A percentile compares a stretch with the other conserved stretches of the same genome.
These are phyloP conservation scores for Hypomontagnella monticulosa DNA, from an alignment of 495 filamentous ascomycete genomes.

Conservation along the genomic window DNA sequence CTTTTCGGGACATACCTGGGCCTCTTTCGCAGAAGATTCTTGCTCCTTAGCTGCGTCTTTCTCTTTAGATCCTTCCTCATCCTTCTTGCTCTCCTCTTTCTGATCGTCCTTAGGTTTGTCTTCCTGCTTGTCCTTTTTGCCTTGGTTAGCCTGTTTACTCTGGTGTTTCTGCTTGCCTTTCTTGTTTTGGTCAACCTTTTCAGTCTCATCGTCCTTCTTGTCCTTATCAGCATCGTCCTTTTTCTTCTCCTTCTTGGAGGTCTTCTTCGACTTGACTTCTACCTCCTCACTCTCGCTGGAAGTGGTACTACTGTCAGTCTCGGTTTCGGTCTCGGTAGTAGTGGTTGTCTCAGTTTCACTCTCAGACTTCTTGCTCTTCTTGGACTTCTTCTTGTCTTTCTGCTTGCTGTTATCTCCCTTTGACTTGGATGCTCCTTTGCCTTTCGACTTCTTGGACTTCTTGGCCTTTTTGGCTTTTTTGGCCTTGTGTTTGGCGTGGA, in stretches of 20 bases:
- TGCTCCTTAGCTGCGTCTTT: not conserved
- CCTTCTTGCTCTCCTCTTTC: slow-evolving; percentile 12
- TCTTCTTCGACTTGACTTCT: slow-evolving; percentile 26
- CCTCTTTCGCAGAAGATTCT: not conserved
- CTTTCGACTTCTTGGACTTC: slow-evolving; percentile 5
- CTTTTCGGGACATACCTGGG: not conserved
- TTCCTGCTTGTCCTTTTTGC: slow-evolving; percentile 18
- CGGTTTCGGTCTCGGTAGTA: slow-evolving; percentile 11
- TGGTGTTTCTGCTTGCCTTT: slow-evolving; percentile 8
- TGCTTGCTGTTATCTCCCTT: slow-evolving; percentile 19
- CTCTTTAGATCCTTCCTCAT: slow-evolving; percentile 21
- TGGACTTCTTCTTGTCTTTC: slow-evolving; percentile 21
- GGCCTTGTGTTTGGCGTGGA: slow-evolving; percentile 34
- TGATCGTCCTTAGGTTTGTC: slow-evolving; percentile 2
- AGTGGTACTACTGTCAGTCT: slow-evolving; percentile 8
- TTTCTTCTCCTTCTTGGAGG: slow-evolving; percentile 20
- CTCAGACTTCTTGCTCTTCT: slow-evolving; percentile 36
- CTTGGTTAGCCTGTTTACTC: slow-evolving; percentile 10
- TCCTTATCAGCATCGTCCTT: slow-evolving; percentile 12
- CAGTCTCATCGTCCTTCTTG: not conserved
- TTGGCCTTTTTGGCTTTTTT: too few relatives aligned
- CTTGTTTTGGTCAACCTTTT: slow-evolving; percentile 19
- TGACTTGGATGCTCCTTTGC: not conserved
- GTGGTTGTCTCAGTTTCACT: slow-evolving; percentile 20
- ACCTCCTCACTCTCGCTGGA: slow-evolving; percentile 19